A percentile compares a stretch with the other conserved stretches of the same genome.
Conservation (phyloP, 2,329 filamentous ascomycete species). For the Nemania diffusa region DNA sequence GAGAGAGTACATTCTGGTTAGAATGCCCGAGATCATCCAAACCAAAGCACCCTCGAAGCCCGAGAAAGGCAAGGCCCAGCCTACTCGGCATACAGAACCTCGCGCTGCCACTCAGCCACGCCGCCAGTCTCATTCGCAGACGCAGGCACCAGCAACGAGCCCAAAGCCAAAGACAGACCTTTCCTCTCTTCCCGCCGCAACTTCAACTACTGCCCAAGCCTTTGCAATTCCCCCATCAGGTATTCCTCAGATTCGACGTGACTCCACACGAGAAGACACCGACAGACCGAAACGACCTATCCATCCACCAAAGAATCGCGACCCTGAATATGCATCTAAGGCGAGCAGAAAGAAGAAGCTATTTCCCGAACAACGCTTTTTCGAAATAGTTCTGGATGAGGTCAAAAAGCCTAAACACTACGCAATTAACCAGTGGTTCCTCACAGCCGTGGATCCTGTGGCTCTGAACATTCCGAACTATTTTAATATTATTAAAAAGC, state of each 20-base stretch:
- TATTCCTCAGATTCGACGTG: constrained; percentile 83
- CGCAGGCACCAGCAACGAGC: constrained; percentile 49
- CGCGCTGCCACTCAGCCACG: constrained; percentile 52
- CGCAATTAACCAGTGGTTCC: constrained; percentile 76
- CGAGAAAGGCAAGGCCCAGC: constrained; percentile 65
- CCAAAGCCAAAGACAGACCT: constrained; percentile 52
- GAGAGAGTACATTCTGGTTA: constrained; percentile 65
- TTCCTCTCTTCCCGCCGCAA: constrained; percentile 48
- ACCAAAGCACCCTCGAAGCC: constrained; percentile 67
- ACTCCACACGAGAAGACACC: constrained; percentile 80
- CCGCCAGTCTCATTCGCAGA: constrained; percentile 48
- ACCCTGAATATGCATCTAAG: constrained; percentile 84
- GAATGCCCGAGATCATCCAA: constrained; percentile 56
- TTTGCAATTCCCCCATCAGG: constrained; percentile 84
- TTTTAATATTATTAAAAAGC: constrained; percentile 92
- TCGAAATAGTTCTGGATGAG: constrained; percentile 82
- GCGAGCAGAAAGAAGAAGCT: constrained; percentile 89
- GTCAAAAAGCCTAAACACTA: constrained; percentile 79
- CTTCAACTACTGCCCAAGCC: constrained; percentile 61
- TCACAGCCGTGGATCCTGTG: constrained; percentile 89
- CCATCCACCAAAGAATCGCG: constrained; percentile 88
- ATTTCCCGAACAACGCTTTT: constrained; percentile 89
- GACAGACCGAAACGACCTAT: constrained; percentile 92
- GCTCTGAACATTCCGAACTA: constrained; percentile 94
- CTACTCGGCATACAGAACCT: constrained; percentile 59